Evolutionary conservation across 352 stramenopile genomes (phyloP).

Genomic region (Pythium apleroticum): DNA sequence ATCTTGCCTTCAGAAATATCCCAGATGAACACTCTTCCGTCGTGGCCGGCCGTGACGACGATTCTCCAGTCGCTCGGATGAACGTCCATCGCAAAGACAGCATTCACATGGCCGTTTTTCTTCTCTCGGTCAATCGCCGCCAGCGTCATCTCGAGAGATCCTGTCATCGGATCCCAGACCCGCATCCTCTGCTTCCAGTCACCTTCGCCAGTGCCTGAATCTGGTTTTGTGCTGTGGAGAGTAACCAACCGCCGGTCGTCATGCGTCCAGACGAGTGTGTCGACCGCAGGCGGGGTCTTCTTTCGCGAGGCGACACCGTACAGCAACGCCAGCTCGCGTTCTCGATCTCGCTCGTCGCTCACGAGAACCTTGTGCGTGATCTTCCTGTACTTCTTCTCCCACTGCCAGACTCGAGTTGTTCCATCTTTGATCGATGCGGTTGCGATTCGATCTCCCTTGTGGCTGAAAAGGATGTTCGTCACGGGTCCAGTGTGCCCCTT

Average conservation of each 20-base stretch:
- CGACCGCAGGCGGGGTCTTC: conserved; percentile 26
- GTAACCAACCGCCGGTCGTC: conserved; percentile 37
- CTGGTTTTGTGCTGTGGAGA: conserved; percentile 41
- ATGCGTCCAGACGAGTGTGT: conserved; percentile 38
- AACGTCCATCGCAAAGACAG: conserved; percentile 50
- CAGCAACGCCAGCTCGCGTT: conserved; percentile 25
- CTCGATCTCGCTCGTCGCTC: conserved; percentile 25
- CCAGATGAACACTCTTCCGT: conserved; percentile 60
- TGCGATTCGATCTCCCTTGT: conserved; percentile 78
- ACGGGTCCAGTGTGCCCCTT: conserved; percentile 82
- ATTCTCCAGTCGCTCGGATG: conserved; percentile 52
- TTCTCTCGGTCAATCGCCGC: conserved; percentile 30
- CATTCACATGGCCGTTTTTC: conserved; percentile 42
- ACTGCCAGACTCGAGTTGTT: conserved; percentile 38
- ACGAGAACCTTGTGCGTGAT: conserved; percentile 26
- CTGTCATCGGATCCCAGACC: conserved; percentile 37
- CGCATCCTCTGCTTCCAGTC: conserved; percentile 39
- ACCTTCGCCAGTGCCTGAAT: conserved; percentile 24
- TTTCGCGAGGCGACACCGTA: conserved; percentile 28
- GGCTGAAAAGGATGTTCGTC: conserved; percentile 90
- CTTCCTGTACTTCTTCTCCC: conserved; percentile 38
- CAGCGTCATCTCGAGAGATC: conserved; percentile 33
- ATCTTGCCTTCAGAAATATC: conserved; percentile 42
- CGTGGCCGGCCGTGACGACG: conserved; percentile 53
- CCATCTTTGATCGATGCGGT: conserved; percentile 91